These are phyloP conservation scores for Barbatosphaeria neglecta DNA, from an alignment of 495 filamentous ascomycete genomes.

Conservation along the genomic window DNA sequence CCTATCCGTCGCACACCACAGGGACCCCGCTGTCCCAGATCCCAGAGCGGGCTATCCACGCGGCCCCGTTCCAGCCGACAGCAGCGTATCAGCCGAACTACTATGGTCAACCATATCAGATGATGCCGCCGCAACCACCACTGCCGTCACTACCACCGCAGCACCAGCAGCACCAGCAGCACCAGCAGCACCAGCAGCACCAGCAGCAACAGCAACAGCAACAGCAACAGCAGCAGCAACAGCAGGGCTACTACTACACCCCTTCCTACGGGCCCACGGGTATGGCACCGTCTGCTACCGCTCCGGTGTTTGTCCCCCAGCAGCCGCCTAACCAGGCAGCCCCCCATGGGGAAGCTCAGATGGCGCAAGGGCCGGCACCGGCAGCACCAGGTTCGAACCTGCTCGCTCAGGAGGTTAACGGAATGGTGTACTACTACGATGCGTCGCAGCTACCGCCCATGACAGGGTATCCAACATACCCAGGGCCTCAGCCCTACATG, in stretches of 20 bases:
- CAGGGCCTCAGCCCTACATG: constrained; percentile 36
- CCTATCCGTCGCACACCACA: constrained; percentile 63
- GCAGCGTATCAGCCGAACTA: constrained; percentile 51
- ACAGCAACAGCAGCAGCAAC: constrained; percentile 40
- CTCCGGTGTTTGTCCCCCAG: constrained; percentile 48
- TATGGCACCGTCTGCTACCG: constrained; percentile 40
- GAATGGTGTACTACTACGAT: constrained; percentile 93
- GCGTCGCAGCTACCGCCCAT: constrained; percentile 54
- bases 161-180: constrained; percentile 45
- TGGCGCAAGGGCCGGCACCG: constrained; percentile 9
- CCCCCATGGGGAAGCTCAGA: constrained; percentile 27
- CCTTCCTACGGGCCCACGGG: constrained; percentile 38
- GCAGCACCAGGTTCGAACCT: constrained; percentile 45
- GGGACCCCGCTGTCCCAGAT: constrained; percentile 91
- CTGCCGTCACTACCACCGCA: too few species aligned
- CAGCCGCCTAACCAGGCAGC: constrained; percentile 34
- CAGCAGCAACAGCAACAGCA: not conserved
- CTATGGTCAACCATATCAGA: constrained; percentile 44
- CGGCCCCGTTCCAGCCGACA: constrained; percentile 80
- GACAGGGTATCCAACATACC: constrained; percentile 37
- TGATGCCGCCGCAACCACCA: constrained; percentile 35
- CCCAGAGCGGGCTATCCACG: constrained; percentile 87
- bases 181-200: not conserved
- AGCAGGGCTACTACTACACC: constrained; percentile 47
- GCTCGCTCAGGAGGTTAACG: constrained; percentile 84